Percentiles rank a stretch among this genome's conserved stretches.
Conservation (phyloP, 2,329 filamentous ascomycete genomes). For the Botrytis deweyae region DNA sequence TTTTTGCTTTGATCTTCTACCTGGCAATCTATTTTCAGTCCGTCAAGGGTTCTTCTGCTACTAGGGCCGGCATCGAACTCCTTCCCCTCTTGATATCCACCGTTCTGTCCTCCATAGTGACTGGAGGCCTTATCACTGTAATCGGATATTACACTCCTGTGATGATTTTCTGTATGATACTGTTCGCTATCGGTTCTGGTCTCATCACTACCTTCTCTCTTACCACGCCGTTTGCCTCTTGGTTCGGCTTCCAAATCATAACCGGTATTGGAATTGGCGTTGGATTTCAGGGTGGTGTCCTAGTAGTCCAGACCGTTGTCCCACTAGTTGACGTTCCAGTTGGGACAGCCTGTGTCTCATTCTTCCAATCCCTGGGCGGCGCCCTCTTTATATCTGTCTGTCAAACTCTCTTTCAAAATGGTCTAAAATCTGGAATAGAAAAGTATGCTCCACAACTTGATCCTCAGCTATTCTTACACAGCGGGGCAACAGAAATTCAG, state of each 20-base stretch:
- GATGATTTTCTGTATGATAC: conserved; percentile 43
- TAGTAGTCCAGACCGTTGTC: conserved; percentile 51
- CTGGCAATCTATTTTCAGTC: conserved; percentile 40
- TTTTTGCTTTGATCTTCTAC: conserved; percentile 38
- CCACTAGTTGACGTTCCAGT: conserved; percentile 50
- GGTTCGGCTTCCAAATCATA: conserved; percentile 60
- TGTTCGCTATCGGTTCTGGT: conserved; percentile 44
- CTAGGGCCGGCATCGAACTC: conserved; percentile 46
- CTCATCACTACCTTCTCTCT: conserved; percentile 46
- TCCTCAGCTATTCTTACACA: conserved; percentile 50
- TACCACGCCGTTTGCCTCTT: conserved; percentile 46
- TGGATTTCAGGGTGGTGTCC: conserved; percentile 32
- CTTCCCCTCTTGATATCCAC: conserved; percentile 46
- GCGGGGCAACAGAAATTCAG: conserved; percentile 52
- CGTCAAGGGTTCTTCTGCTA: conserved; percentile 42
- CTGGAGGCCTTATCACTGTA: conserved; percentile 42
- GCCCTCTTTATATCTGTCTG: conserved; percentile 64
- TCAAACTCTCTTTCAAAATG: conserved; percentile 67
- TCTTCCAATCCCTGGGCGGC: conserved; percentile 65
- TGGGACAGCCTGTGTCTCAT: conserved; percentile 53
- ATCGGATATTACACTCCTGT: conserved; percentile 49
- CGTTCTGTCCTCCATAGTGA: conserved; percentile 44
- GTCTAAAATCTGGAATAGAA: conserved; percentile 54
- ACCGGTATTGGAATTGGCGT: conserved; percentile 32
- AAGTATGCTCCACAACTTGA: conserved; percentile 48